These are phyloP conservation scores for Pyrenochaeta sp. DNA, from an alignment of 2,329 filamentous ascomycete genomes.

Conservation along the genomic window DNA sequence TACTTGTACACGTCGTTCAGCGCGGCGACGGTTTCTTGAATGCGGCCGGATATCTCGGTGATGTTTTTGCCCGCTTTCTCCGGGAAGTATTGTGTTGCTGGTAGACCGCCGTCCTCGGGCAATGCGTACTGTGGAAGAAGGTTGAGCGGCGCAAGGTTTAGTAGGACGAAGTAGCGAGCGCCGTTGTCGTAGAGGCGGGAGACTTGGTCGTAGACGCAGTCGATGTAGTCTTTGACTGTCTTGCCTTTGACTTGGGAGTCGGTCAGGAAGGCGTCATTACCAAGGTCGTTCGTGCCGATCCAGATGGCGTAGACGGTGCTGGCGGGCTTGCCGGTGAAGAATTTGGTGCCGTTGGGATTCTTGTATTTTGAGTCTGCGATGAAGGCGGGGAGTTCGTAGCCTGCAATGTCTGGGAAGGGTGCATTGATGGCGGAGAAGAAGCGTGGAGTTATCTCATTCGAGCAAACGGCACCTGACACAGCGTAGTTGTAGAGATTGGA, in stretches of 20 bases:
- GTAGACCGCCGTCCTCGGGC: conserved; percentile 55
- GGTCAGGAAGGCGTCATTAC: conserved; percentile 69
- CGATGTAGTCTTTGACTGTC: conserved; percentile 70
- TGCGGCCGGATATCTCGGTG: conserved; percentile 60
- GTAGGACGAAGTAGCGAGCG: conserved; percentile 74
- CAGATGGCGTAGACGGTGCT: conserved; percentile 78
- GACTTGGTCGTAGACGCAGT: conserved; percentile 72
- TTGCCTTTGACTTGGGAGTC: conserved; percentile 68
- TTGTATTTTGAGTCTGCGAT: conserved; percentile 52
- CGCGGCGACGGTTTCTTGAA: conserved; percentile 60
- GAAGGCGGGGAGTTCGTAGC: conserved; percentile 59
- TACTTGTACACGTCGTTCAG: conserved; percentile 63
- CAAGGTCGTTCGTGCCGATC: conserved; percentile 85
- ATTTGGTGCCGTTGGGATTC: conserved; percentile 48
- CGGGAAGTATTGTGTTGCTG: conserved; percentile 57
- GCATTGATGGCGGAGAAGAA: conserved; percentile 60
- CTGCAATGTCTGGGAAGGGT: conserved; percentile 65
- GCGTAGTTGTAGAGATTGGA: conserved; percentile 72
- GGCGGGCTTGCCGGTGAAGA: conserved; percentile 57
- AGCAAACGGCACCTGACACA: conserved; percentile 75
- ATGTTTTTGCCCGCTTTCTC: conserved; percentile 57
- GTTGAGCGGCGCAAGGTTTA: conserved; percentile 74
- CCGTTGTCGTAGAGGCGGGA: conserved; percentile 71
- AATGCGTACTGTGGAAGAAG: conserved; percentile 72
- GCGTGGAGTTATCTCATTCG: conserved; percentile 71